These are phyloP conservation scores for Xylariaceae sp. DNA, from an alignment of 2,329 filamentous ascomycete species.

Conservation along the genomic window DNA sequence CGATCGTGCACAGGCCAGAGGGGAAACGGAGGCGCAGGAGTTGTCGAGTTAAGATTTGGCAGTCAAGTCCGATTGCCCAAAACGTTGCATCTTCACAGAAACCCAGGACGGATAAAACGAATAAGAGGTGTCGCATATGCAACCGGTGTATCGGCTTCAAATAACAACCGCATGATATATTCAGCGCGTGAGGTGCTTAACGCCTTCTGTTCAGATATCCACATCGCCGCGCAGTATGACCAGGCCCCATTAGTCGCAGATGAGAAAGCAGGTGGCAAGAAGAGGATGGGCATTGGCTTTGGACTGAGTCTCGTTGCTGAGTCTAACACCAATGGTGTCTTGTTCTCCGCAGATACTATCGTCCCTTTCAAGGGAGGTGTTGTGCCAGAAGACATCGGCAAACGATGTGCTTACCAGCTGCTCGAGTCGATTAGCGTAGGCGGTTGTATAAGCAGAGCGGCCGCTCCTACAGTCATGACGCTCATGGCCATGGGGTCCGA, in stretches of 20 bases:
- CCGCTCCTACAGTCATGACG: conserved; percentile 72
- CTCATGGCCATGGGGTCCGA: conserved; percentile 98
- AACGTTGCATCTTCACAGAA: conserved; percentile 82
- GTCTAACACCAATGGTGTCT: conserved; percentile 73
- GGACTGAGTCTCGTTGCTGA: conserved; percentile 89
- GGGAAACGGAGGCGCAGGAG: conserved; percentile 78
- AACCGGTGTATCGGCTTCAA: conserved; percentile 85
- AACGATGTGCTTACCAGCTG: conserved; percentile 82
- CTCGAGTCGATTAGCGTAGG: conserved; percentile 79
- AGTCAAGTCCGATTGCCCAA: conserved; percentile 92
- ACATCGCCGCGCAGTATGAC: conserved; percentile 80
- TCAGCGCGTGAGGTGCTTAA: conserved; percentile 85
- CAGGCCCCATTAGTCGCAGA: conserved; percentile 57
- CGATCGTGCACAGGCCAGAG: conserved; percentile 74
- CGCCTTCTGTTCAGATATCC: conserved; percentile 80
- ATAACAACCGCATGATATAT: conserved; percentile 95
- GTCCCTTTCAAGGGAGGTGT: conserved; percentile 75
- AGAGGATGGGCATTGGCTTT: conserved; percentile 82
- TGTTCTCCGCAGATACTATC: conserved; percentile 84
- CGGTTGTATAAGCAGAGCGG: conserved; percentile 73
- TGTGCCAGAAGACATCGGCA: conserved; percentile 87
- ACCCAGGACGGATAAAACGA: conserved; percentile 79
- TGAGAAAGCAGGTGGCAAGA: conserved; percentile 55
- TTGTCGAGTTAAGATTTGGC: conserved; percentile 91
- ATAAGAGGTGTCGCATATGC: conserved; percentile 93